Base-by-base conservation (phyloP, 129 eudicot genomes). In the Cynara cardunculus region DNA sequence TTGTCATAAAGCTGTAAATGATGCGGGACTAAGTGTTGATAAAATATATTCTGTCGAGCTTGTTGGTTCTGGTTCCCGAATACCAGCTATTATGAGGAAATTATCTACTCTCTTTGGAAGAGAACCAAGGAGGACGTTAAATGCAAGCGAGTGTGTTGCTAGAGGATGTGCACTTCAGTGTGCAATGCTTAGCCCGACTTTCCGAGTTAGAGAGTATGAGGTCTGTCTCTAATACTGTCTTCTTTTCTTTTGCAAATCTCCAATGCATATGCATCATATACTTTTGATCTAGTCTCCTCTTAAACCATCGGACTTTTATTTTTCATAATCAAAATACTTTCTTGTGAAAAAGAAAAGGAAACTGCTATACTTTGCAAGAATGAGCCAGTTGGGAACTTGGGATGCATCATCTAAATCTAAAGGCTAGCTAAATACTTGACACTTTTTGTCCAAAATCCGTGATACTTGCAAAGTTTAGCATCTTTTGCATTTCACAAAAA, bases 111-210 rank as follows among this genome's bases (percentile, higher is more conserved):
- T 96, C 5, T 96, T 96, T 69, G 9, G 85, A 62, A 89, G 75
- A 80, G 98, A 96, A 81, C 93, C 98, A 1, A 85, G 97, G 13
- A 84, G 99, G 74, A 87, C 92, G 30, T 41, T 96, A 34, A 93
- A 96, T 91, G 99, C 98, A n/a, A 96, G 99, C 77, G 99, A 96
- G 80, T 96, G 99, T 72, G 99, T 96, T 73, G 97, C 99, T 75
- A 95, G 99, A 86, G 99, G 99, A n/a, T 96, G 98, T 86, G 94
- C 96, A 25, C 87, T 96, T 44, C 99, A 96, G 18, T 96, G 96
- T 81, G 99, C 99, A 74, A 96, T 96, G 99, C 93, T 96, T 86
- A 89, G 98, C 84, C 98, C 99, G 13, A 78, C 46, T 76, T 88
- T 85, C 77, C 96, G 97, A 84, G 99, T 96, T 76, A 91, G 94